These are phyloP conservation scores for Talaromyces sp. DNA, from an alignment of 2,329 filamentous ascomycete species.

Conservation along the genomic window DNA sequence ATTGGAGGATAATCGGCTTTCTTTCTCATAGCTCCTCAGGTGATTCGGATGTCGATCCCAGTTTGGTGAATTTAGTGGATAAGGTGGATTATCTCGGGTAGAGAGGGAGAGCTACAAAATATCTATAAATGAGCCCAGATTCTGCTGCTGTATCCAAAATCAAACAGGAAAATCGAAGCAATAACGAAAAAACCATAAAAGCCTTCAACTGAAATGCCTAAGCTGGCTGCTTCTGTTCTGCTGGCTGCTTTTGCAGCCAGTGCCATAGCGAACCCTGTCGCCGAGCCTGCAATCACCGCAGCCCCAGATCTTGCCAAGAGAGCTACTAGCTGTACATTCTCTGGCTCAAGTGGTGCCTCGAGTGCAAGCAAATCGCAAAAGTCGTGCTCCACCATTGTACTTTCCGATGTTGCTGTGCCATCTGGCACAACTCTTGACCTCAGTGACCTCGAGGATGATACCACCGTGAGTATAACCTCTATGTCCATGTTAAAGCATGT, in stretches of 20 bases:
- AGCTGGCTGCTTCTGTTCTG: constrained; percentile 6
- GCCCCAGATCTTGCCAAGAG: constrained; percentile 19
- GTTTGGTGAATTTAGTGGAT: background rate
- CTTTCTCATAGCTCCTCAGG: background rate
- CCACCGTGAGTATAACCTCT: constrained; percentile 10
- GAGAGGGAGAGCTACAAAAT: background rate
- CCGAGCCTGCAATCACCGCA: constrained; percentile 17
- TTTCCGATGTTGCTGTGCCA: constrained; percentile 18
- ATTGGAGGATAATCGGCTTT: constrained; percentile 12
- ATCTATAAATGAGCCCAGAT: background rate
- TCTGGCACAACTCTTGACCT: constrained; percentile 23
- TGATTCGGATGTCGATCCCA: background rate
- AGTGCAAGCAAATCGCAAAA: constrained; percentile 17
- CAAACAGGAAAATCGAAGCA: background rate
- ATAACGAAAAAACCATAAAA: background rate
- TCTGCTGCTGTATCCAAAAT: background rate
- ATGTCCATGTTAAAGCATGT: background rate
- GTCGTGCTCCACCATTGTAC: constrained; percentile 21
- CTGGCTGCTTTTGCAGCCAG: constrained; percentile 11
- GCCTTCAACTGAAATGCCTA: constrained; percentile 2
- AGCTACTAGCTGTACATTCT: constrained; percentile 21
- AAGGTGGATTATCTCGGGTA: background rate
- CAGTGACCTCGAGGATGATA: constrained; percentile 20
- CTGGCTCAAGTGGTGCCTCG: constrained; percentile 17
- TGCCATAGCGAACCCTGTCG: constrained; percentile 12